Base-by-base conservation (phyloP, 495 filamentous ascomycete genomes). In the Podospora anserina region DNA sequence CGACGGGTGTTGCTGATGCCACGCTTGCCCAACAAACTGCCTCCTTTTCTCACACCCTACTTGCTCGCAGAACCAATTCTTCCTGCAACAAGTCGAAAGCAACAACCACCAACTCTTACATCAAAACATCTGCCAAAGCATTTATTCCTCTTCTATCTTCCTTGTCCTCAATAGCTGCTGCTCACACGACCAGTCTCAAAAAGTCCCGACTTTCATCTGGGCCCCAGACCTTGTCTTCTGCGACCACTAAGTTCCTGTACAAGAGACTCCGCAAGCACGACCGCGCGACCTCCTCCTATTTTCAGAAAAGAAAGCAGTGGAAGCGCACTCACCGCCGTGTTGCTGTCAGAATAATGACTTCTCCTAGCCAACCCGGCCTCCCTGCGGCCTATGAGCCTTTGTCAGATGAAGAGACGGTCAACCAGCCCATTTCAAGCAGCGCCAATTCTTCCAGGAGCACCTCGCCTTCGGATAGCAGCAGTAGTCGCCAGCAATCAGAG, bases 271-370 rank as follows among this genome's bases (percentile, higher is more conserved):
- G 68, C 30, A 69, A 63, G 26, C 49, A 26, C 27, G 49, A 66
- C 23, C 59, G 68, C 49, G 68, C 68, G 3, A 20, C 66, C 59
- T 32, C 4, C 6, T 54, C 57, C 15, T 70, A 63, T 63, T 18
- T 66, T 18, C 54, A 64, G 13, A 60, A 65, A 18, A 19, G 68
- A 60, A 54, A 39, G 18, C 23, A 28, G 39, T 70, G 68, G 68
- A 70, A 61, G 55, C 63, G 58, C 19, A 28, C 68, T 7, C 23
- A 49, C 39, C 39, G 39, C 39, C 39, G 39, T 49, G 39, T 49
- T 49, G 7, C 39, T 49, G 6, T 49, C 15, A 49, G 15, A 16
- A 49, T 11, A 49, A 49, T 49, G 39, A 49, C 6, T 49, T 49
- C 39, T 13, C 13, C 13, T 49, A 3, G 13, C 15, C 39, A 49